Conservation (phyloP, 1,284 basidiomycete species). For the Ganoderma multipileum region DNA sequence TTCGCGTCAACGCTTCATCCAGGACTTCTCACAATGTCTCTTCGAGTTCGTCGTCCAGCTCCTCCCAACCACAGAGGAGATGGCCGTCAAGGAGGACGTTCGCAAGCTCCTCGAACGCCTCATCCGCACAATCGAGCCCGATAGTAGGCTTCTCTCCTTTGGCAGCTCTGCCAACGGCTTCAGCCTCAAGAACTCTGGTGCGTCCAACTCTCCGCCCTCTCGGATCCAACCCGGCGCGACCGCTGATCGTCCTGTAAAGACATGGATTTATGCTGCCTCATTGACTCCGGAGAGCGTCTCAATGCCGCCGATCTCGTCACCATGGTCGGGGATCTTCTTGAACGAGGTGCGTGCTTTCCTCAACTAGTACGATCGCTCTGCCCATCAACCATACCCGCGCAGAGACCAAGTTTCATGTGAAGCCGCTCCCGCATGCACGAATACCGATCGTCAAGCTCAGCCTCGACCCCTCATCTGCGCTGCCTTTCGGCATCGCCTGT, state of each 20-base stretch:
- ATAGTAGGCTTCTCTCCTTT: slow-evolving; percentile 91
- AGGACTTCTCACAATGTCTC: slow-evolving; percentile 73
- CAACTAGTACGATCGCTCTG: slow-evolving; percentile 13
- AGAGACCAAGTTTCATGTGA: slow-evolving; percentile 98
- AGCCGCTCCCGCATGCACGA: slow-evolving; percentile 94
- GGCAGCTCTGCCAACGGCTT: slow-evolving; percentile 96
- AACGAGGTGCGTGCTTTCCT: slow-evolving; percentile 71
- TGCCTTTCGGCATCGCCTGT: slow-evolving; percentile 92
- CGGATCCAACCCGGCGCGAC: slow-evolving; percentile 9
- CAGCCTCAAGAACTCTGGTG: slow-evolving; percentile 93
- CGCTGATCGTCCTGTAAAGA: slow-evolving; percentile 56
- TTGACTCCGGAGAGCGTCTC: slow-evolving; percentile 81
- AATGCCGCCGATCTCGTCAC: slow-evolving; percentile 92
- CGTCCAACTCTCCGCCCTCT: slow-evolving; percentile 36
- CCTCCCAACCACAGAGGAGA: slow-evolving; percentile 87
- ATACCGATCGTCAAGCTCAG: slow-evolving; percentile 99
- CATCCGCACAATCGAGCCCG: slow-evolving; percentile 93
- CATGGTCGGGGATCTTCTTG: slow-evolving; percentile 91
- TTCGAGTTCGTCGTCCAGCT: slow-evolving; percentile 91
- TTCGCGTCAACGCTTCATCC: slow-evolving; percentile 65
- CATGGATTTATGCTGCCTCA: slow-evolving; percentile 98
- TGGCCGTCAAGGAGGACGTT: slow-evolving; percentile 95
- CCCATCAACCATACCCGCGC: slow-evolving; percentile 22
- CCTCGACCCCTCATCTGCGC: slow-evolving; percentile 87
- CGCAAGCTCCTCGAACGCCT: slow-evolving; percentile 93